phyloP scores from a whole-genome alignment of 345 rosid species.

The Salix koriyanagi region DNA sequence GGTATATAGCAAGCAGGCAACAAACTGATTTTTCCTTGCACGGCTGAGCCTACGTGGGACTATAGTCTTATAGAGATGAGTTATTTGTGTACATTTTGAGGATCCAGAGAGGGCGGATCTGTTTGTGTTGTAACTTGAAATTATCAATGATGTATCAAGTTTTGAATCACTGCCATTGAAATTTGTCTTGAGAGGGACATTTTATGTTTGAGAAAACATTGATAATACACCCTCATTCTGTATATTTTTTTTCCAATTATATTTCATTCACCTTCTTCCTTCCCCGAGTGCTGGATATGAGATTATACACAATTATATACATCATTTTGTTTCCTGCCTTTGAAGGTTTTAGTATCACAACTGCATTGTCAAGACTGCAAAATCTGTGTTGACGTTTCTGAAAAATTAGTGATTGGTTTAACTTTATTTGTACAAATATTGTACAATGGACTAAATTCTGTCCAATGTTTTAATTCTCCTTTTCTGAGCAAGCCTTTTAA shows the following conservation, averaged over 20 bases:
- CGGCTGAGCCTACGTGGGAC: slow-evolving; percentile 13
- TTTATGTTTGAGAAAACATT: background rate
- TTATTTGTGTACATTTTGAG: slow-evolving; percentile 34
- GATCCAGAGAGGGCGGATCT: slow-evolving; percentile 28
- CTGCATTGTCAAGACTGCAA: background rate
- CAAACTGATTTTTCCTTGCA: slow-evolving; percentile 15
- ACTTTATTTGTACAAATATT: background rate
- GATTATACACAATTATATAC: background rate
- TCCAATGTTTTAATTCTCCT: no score
- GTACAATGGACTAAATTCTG: background rate
- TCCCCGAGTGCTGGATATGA: background rate
- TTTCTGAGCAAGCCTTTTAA: no score
- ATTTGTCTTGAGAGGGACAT: slow-evolving; percentile 9
- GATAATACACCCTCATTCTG: slow-evolving; percentile 14
- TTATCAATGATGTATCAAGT: slow-evolving; percentile 21
- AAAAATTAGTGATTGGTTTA: background rate
- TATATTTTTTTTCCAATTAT: slow-evolving; percentile 21
- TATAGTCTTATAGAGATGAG: slow-evolving; percentile 27
- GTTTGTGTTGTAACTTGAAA: slow-evolving; percentile 28
- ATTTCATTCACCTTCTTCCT: slow-evolving; percentile 13
- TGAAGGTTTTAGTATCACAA: background rate
- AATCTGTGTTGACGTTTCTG: background rate
- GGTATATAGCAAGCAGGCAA: slow-evolving; percentile 36
- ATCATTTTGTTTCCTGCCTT: no score
- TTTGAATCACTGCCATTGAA: slow-evolving; percentile 23